Base-by-base conservation (phyloP, 345 rosid genomes). In the Hibiscus tridactylites region DNA sequence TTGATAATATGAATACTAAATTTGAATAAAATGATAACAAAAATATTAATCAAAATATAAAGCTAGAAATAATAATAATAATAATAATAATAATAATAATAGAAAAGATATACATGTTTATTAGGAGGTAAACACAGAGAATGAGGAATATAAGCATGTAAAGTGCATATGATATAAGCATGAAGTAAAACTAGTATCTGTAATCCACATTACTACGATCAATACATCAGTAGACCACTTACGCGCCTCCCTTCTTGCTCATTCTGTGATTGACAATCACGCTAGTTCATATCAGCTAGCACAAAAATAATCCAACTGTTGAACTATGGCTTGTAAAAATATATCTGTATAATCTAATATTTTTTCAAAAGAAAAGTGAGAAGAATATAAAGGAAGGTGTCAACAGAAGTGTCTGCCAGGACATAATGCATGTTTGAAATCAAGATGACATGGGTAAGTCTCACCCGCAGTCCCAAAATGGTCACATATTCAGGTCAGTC, bases 241-340 rank as follows among this genome's bases (percentile, higher is more conserved):
- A 95, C 98, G 72, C 49, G 85, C 73, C 87, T 87, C 88, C 90
- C 96, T 78, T 89, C 94, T 83, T 95, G 97, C 78, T 95, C 98
- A 70, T 81, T 68, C 78, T 81, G 93, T 72, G 84, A 85, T 81
- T 88, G 87, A 77, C 75, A 75, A 67, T 90, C 97, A 42, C 90
- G 97, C 72, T 86, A 90, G 77, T 90, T 95, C 92, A 90, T 88
- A 72, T 95, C 94, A 59, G 94, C 91, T 93, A 81, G 69, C 44
- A 63, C 31, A 73, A 74, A 58, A 79, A 72, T 10, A 49, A 35
- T 65, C 65, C 46, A n/a, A 66, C 19, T 17, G 39, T 39, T 68
- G 47, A 60, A 62, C 37, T 70, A 9, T 54, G 52, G 19, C 31
- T 33, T 9, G 39, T 12, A 42, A 42, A 42, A 42, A 8, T 1